Evolutionary conservation across 2,329 filamentous ascomycete genomes (phyloP).

Genomic region (Phialophora chinensis): DNA sequence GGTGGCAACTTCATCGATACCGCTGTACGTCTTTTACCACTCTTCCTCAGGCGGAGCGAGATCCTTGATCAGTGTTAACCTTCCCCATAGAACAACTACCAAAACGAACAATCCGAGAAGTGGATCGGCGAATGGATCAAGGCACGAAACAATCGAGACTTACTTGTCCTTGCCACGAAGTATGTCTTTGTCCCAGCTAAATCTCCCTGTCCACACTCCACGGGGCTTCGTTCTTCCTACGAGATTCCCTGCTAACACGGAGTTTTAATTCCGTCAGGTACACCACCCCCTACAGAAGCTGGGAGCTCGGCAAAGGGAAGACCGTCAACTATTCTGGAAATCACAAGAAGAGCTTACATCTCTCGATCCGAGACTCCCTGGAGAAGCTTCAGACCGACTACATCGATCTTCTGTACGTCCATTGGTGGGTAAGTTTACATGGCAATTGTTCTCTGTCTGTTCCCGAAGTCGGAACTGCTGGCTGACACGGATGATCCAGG

Average conservation of each 20-base stretch:
- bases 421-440: conserved; percentile 56
- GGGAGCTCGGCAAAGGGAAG: conserved; percentile 48
- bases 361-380: conserved; percentile 44
- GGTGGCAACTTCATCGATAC: conserved; percentile 79
- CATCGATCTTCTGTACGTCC: conserved; percentile 46
- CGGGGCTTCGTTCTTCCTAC: background rate
- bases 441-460: background rate
- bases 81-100: conserved; percentile 66
- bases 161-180: conserved; percentile 75
- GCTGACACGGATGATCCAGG: conserved; percentile 53
- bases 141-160: conserved; percentile 66
- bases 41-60: too few relatives aligned
- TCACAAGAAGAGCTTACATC: conserved; percentile 42
- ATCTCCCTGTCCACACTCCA: background rate
- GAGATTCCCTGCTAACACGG: background rate
- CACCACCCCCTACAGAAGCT: conserved; percentile 61
- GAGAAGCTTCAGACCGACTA: conserved; percentile 46
- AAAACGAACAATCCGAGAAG: conserved; percentile 65
- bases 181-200: conserved; percentile 58
- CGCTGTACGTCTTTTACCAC: conserved; percentile 36
- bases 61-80: conserved; percentile 1
- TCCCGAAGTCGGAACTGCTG: background rate
- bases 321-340: conserved; percentile 52
- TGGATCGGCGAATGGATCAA: conserved; percentile 69
- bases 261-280: conserved; percentile 58